phyloP scores from a whole-genome alignment of 1,284 basidiomycete species.

The Sporisorium graminicola region DNA sequence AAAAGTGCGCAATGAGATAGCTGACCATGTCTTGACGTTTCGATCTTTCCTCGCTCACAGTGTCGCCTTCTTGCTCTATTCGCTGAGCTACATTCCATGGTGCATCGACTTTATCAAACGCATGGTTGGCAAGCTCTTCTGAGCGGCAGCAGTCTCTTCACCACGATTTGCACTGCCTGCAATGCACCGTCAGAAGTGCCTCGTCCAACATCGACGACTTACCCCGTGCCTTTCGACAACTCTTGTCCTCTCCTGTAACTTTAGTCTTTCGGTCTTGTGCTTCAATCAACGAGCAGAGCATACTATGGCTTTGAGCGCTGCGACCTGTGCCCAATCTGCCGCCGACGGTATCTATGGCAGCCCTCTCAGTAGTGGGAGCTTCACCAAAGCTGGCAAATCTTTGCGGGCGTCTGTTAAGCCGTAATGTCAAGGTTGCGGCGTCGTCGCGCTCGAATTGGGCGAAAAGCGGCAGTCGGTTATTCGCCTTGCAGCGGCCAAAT shows the following conservation, averaged over 20 bases:
- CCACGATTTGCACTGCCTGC: neutral
- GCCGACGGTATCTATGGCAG: no score
- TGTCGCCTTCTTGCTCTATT: slow-evolving; percentile 49
- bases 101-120: slow-evolving; percentile 60
- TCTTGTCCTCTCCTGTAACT: slow-evolving; percentile 17
- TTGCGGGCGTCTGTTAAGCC: slow-evolving; percentile 2
- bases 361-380: no score
- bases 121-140: slow-evolving; percentile 56
- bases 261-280: slow-evolving; percentile 3
- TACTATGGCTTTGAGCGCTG: neutral
- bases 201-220: neutral
- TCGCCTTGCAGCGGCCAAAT: slow-evolving; percentile 16
- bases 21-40: slow-evolving; percentile 4
- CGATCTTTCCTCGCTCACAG: slow-evolving; percentile 7
- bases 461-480: slow-evolving; percentile 3
- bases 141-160: neutral
- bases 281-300: neutral
- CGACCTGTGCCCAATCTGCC: neutral
- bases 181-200: neutral
- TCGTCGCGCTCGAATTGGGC: neutral
- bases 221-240: neutral
- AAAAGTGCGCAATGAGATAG: neutral
- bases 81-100: slow-evolving; percentile 56
- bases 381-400: no score
- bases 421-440: neutral